These are phyloP conservation scores for Canna indica DNA, from an alignment of 176 grass and related monocot species.

Conservation along the genomic window DNA sequence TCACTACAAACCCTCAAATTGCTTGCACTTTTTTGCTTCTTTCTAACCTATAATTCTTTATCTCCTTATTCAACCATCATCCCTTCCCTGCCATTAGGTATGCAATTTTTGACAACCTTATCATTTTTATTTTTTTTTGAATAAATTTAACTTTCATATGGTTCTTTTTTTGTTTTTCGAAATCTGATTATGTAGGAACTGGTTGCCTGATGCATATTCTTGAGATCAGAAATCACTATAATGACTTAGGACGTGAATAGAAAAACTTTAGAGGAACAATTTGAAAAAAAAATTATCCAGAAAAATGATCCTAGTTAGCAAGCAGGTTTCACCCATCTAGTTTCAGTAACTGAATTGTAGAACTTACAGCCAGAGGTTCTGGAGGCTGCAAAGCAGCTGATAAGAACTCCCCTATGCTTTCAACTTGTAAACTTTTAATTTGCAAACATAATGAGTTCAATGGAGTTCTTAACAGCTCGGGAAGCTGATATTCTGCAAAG, in stretches of 20 bases:
- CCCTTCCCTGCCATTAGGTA: neutral
- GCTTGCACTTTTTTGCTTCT: too few species aligned
- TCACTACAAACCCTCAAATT: too few species aligned
- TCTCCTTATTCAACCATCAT: neutral
- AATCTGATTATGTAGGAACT: neutral
- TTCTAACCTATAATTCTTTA: too few species aligned
- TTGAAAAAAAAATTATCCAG: neutral
- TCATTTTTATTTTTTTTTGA: neutral
- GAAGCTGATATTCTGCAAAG: constrained; percentile 85
- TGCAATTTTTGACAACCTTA: neutral
- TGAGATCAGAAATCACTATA: neutral
- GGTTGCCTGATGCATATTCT: neutral
- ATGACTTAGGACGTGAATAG: neutral
- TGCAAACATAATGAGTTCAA: constrained; percentile 96
- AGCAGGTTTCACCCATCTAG: neutral
- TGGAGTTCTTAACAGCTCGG: constrained; percentile 85
- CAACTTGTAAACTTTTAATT: constrained; percentile 93
- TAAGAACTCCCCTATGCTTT: constrained; percentile 72
- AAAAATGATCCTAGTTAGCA: neutral
- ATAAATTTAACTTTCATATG: neutral
- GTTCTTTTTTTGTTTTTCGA: neutral
- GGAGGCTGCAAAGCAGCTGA: constrained; percentile 89
- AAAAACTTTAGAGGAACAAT: neutral
- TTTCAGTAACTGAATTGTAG: constrained; percentile 2
- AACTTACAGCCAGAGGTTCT: constrained; percentile 60